Percentiles rank a stretch among this genome's conserved stretches.
Conservation (phyloP, 108 stramenopile genomes). For the Seminavis robusta region DNA sequence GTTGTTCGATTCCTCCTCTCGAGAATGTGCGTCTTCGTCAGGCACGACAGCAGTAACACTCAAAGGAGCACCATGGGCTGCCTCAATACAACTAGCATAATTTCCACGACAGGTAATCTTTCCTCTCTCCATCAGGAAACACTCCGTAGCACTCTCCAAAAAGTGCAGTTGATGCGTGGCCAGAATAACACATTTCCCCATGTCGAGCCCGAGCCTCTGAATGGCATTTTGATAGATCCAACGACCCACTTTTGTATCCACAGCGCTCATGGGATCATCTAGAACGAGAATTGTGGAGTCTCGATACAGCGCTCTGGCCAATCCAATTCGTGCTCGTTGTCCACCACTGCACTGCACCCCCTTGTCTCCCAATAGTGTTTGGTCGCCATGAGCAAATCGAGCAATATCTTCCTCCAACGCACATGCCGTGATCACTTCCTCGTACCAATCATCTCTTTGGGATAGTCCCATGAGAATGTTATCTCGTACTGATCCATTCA, state of each 20-base stretch:
- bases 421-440: conserved; percentile 52
- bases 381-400: conserved; percentile 61
- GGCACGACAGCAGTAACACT: not conserved
- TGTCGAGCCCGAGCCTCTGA: conserved; percentile 34
- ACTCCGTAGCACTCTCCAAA: conserved; percentile 43
- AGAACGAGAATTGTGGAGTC: conserved; percentile 68
- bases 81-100: conserved; percentile 61
- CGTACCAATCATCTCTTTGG: conserved; percentile 45
- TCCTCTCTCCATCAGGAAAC: conserved; percentile 65
- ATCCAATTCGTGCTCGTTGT: conserved; percentile 80
- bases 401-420: conserved; percentile 63
- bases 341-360: conserved; percentile 90
- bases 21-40: not conserved
- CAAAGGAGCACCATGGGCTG: conserved; percentile 31
- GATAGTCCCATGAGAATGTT: conserved; percentile 74
- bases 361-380: conserved; percentile 83
- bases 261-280: conserved; percentile 90
- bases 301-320: conserved; percentile 55
- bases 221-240: conserved; percentile 76
- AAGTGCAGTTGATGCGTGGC: conserved; percentile 91
- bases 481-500: conserved; percentile 74
- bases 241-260: conserved; percentile 83
- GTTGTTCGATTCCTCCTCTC: not conserved
- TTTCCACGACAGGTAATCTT: conserved; percentile 52
- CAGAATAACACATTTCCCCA: conserved; percentile 71